Evolutionary conservation across 805 yeast species (phyloP), one percentile per base, ranked within the genome.

Genomic region (Candida koratica): DNA sequence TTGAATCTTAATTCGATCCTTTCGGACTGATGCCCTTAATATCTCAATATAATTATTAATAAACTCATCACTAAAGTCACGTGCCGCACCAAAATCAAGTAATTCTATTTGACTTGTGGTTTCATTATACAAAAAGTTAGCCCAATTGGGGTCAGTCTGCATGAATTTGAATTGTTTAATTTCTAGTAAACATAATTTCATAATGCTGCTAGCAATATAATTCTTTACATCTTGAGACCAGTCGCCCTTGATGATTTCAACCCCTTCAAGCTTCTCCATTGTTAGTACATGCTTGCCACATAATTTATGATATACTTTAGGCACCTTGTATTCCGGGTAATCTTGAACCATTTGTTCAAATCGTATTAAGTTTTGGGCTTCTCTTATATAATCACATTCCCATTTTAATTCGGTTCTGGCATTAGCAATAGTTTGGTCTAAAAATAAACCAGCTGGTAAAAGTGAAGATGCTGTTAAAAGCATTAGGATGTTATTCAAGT

Each of bases 121-220:
- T 22, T 68, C 68, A 53, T 93, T 88, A 64, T 84, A 88, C 41
- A 93, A 62, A 63, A 93, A 93, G 58, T 93, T 93, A 29, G 98
- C 97, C 98, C 98, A 93, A 59, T 93, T 93, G 34, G 98, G 98
- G 63, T 93, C 98, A 1, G 97, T 90, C 63, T 93, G 98, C 98
- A 93, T 93, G 63, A 82, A 90, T 51, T 74, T 75, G 65, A 83
- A 89, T 48, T 75, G 66, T 10, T 88, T 85, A 56, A 93, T 84
- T 61, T 93, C 98, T 47, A 74, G 69, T 32, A 93, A 64, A 53
- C 96, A 88, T 27, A 93, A 68, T 45, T 86, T 74, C 96, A 93
- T 84, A 35, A 93, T 79, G 46, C 82, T 74, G 3, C 85, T 75
- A 12, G 95, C 94, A 35, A 93, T 81, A 77, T 84, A 84, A 60